Evolutionary conservation across 495 filamentous ascomycete species (phyloP), one percentile per base, ranked within the genome.

Genomic region (Acidiella bohemica): DNA sequence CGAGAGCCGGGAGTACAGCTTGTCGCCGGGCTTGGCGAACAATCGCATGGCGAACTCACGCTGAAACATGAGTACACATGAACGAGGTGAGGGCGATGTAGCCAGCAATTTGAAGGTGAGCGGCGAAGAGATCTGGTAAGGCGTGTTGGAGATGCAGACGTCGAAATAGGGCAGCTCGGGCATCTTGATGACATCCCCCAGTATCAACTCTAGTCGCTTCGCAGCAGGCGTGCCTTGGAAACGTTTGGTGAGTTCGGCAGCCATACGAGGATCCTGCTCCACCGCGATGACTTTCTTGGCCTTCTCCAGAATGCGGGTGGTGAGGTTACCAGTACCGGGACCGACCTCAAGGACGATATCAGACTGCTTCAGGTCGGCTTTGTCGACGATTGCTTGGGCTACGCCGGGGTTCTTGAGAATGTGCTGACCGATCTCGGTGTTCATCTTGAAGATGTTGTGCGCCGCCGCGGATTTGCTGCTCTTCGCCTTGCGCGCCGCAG

Each of bases 371-470:
- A 96, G 72, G 41, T 74, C 72, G 19, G 88, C 84, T 62, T 96
- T 96, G 36, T 81, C 71, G 32, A 82, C 77, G 54, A 93, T 95
- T 18, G 80, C 79, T 57, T 86, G 76, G 13, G 85, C 83, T 42
- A 96, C 83, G 42, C 84, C 85, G 13, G 87, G 87, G 62, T 96
- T 95, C 64, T 93, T 93, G 51, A 96, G 70, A 39, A 96, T 84
- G 60, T 96, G 88, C 64, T 96, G 88, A 46, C 88, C 81, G 36
- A 84, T 67, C 53, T 81, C 72, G 40, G 74, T 84, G 61, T 85
- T 84, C 75, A 82, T 81, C 48, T 75, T 75, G 71, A 94, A 95
- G 61, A 93, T 80, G 53, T 81, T 84, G 62, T 90, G 80, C 45
- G 70, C 75, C n/a, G n/a, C n/a, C n/a, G n/a, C n/a, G 11, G 63